These are phyloP conservation scores for Isoetes taiwanensis DNA, from an alignment of 75 land plant genomes.

Conservation along the genomic window DNA sequence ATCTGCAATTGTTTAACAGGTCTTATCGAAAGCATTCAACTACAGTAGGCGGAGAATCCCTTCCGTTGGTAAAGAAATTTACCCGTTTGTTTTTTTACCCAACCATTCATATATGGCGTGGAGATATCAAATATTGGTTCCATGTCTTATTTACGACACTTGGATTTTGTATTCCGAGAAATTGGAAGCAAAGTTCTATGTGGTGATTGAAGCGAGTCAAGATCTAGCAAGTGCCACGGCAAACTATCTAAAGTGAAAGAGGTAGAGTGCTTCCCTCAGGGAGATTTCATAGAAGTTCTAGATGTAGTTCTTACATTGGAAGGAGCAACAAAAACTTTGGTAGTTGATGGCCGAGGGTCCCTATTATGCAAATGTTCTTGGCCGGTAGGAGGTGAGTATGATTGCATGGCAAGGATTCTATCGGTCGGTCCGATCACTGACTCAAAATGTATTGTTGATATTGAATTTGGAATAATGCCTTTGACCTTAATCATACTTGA, in stretches of 20 bases:
- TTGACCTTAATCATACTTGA: background rate
- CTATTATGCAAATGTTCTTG: constrained; percentile 8
- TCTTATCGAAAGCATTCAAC: too few relatives aligned
- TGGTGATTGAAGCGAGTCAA: constrained; percentile 7
- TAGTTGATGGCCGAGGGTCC: constrained; percentile 8
- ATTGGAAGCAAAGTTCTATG: background rate
- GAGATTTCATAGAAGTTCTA: constrained; percentile 11
- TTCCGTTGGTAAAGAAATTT: background rate
- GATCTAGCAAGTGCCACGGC: background rate
- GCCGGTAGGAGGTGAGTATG: constrained; percentile 7
- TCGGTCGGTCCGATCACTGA: constrained; percentile 13
- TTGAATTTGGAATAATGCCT: constrained; percentile 10
- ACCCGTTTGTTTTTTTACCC: background rate
- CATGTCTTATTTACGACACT: background rate
- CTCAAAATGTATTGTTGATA: constrained; percentile 2
- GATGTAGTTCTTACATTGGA: constrained; percentile 20
- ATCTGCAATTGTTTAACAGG: too few relatives aligned
- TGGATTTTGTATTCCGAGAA: constrained; percentile 4
- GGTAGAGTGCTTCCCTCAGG: constrained; percentile 7
- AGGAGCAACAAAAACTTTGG: constrained; percentile 11
- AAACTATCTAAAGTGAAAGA: constrained; percentile 7
- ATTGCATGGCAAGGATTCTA: constrained; percentile 18
- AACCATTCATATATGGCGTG: background rate
- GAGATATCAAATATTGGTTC: background rate
- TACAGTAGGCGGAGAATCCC: too few relatives aligned